Evolutionary conservation across 805 yeast genomes (phyloP), one percentile per base, ranked within the genome.

Genomic region (Wickerhamiella galacta): DNA sequence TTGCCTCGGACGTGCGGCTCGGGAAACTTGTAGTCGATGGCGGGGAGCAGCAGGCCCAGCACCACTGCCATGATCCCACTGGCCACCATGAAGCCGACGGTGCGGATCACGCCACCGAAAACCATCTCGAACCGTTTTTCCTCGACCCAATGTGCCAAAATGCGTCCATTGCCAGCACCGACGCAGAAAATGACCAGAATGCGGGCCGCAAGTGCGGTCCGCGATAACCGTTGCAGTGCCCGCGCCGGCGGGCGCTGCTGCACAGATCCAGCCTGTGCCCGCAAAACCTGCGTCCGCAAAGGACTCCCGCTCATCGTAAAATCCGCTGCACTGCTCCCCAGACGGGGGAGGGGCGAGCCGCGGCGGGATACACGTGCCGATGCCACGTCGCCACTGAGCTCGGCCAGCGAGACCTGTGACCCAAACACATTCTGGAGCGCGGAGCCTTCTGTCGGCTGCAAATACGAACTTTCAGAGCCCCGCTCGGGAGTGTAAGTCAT

Each of bases 401-500:
- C 63, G 2, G 54, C 51, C 21, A 57, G 48, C 20, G 57, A 49
- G 9, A 51, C 54, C 20, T 46, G 45, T 9, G 61, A 53, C 6
- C 63, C 63, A 39, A 58, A 58, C 21, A 58, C 60, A 12, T 53
- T 58, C 8, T 47, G 42, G 12, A 58, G 43, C 7, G 61, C 32
- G 14, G 33, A 30, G n/a, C 31, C 34, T 14, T 25, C 31, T 17
- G 15, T 11, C 22, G 24, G 35, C 30, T 32, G 10, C 7, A 7
- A 20, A 20, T 20, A 10, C 22, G 22, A 10, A 20, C 9, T 20
- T 10, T 20, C 10, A 20, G 7, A 20, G 22, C 10, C 10, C 7
- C 10, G 22, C 10, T 20, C 9, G 22, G 10, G 10, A 10, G 22
- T 20, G 22, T 20, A 20, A 10, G 22, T 20, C 9, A 20, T 20